A percentile compares a stretch with the other conserved stretches of the same genome.
phyloP scores from a whole-genome alignment of 495 filamentous ascomycete species.

The Entonaema liquescens region DNA sequence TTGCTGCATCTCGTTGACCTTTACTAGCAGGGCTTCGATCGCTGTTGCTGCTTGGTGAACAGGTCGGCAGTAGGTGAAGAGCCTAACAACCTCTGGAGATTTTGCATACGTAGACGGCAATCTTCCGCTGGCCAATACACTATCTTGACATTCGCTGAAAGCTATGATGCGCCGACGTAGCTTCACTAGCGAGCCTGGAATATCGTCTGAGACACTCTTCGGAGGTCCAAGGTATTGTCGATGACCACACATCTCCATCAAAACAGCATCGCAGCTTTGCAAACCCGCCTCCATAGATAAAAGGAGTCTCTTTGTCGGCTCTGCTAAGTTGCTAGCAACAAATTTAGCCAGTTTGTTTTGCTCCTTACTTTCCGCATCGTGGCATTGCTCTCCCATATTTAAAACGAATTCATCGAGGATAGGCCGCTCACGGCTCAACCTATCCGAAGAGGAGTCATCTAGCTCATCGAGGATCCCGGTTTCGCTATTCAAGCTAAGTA shows the following conservation, averaged over 20 bases:
- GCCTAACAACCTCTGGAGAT: conserved; percentile 57
- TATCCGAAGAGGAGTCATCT: conserved; percentile 14
- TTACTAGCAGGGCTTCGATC: conserved; percentile 54
- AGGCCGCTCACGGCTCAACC: conserved; percentile 1
- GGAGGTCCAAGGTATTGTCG: conserved; percentile 51
- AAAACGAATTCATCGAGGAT: conserved; percentile 43
- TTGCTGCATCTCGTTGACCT: conserved; percentile 58
- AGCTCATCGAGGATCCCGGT: conserved; percentile 50
- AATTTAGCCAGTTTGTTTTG: conserved; percentile 42
- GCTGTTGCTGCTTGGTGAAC: conserved; percentile 61
- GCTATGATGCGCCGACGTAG: conserved; percentile 48
- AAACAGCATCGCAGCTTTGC: conserved; percentile 53
- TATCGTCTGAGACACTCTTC: conserved; percentile 45
- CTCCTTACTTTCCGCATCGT: conserved; percentile 16
- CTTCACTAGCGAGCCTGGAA: conserved; percentile 46
- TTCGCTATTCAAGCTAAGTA: conserved; percentile 57
- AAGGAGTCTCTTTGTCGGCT: conserved; percentile 57
- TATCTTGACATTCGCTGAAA: conserved; percentile 47
- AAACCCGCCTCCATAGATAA: conserved; percentile 54
- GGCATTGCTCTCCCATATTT: conserved; percentile 46
- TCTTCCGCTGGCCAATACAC: conserved; percentile 39
- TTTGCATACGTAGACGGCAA: conserved; percentile 48
- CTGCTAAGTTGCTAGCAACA: conserved; percentile 54
- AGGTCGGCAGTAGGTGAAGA: conserved; percentile 65
- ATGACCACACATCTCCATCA: conserved; percentile 61